Base-by-base conservation (phyloP, 345 rosid species). In the Hevea brasiliensis region DNA sequence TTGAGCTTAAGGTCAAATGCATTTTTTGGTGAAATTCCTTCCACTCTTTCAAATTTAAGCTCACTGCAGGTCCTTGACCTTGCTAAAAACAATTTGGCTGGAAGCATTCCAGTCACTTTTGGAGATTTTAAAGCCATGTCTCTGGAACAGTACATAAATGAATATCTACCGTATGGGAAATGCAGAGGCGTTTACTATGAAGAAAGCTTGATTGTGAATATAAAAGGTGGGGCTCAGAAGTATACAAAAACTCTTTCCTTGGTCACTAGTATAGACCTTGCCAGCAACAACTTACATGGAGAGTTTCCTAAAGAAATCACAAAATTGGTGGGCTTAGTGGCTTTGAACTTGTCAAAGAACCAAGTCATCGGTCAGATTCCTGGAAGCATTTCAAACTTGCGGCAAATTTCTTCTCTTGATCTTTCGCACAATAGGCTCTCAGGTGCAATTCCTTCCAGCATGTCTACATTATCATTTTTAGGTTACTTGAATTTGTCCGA, bases 231-330 rank as follows among this genome's bases (percentile, higher is more conserved):
- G 8, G 24, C 26, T 37, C 86, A 29, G 59, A 66, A 44, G 24
- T 85, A 72, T 76, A 80, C 83, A 74, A 83, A 77, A 68, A 83
- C 72, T n/a, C 85, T 87, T 69, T 81, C 86, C 45, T 83, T 85
- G 8, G 78, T 87, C 61, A 85, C 74, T 6, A 66, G 83, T 87
- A 78, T 81, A 48, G 86, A 85, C 72, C 82, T 83, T 13, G 82
- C 86, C 0, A 47, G 82, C 58, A 83, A 85, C 67, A 72, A 77
- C 26, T 73, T 87, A 26, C 8, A 23, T 2, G 90, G 89, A 50
- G 82, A 74, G 24, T 67, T 85, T 44, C 89, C 86, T 1, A 57
- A 61, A 40, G 76, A 67, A 54, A 56, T 85, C 14, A 82, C 84
- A 56, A 78, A 82, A 59, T 66, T 85, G 27, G 45, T 61, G 14